Conservation (phyloP, 306 rosid genomes). For the Sesbania bispinosa region DNA sequence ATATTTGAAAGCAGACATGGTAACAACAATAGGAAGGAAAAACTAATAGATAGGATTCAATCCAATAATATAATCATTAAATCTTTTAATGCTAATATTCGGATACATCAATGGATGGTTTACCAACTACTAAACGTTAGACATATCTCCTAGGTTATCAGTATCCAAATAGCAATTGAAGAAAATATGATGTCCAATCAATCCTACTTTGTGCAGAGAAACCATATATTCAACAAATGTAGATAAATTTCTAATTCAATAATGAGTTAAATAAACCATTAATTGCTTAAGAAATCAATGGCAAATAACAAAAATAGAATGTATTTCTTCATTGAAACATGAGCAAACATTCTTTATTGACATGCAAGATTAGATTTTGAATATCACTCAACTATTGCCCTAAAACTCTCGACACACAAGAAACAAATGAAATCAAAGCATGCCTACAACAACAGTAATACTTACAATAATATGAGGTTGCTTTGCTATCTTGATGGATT, state of each 20-base stretch:
- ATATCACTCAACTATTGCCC: conserved; percentile 1
- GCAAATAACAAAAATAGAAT: not conserved
- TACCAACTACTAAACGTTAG: not conserved
- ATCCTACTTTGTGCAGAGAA: not conserved
- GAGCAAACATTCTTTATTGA: too few relatives aligned
- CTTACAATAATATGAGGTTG: conserved; percentile 93
- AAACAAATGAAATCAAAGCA: conserved; percentile 16
- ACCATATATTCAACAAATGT: not conserved
- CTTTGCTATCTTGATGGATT: conserved; percentile 60
- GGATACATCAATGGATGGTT: not conserved
- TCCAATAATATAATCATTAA: not conserved
- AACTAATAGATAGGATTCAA: not conserved
- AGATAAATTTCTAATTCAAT: not conserved
- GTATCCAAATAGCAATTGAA: not conserved
- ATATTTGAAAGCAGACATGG: not conserved
- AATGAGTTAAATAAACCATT: not conserved
- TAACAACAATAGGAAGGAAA: not conserved
- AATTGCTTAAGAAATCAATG: not conserved
- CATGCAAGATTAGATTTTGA: not conserved
- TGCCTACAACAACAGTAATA: conserved; percentile 8
- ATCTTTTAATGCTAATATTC: not conserved
- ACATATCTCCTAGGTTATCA: not conserved
- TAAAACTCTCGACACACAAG: not conserved
- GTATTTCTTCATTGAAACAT: too few relatives aligned
- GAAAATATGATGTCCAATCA: not conserved